Percentiles rank a stretch among this genome's conserved stretches.
Conservation (phyloP, 1,284 basidiomycete genomes). For the Sanguinoderma infundibulare region DNA sequence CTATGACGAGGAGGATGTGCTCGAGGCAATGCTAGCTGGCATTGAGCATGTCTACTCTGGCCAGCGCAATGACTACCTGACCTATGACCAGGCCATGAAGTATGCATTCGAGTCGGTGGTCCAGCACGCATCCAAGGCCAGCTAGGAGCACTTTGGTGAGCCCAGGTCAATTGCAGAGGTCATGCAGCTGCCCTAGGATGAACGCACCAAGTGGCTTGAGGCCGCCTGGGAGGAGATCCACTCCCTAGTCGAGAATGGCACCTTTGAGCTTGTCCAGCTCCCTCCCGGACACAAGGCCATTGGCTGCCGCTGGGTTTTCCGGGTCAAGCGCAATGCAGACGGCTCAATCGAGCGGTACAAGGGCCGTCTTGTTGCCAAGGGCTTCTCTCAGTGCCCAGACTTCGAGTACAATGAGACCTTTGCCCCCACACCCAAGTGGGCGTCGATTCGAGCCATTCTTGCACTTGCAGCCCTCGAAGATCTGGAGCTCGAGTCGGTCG, state of each 20-base stretch:
- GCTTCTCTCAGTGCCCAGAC: constrained; percentile 46
- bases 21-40: constrained; percentile 8
- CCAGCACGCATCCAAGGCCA: constrained; percentile 1
- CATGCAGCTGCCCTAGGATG: constrained; percentile 1
- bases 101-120: constrained; percentile 2
- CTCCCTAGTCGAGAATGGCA: constrained; percentile 25
- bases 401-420: constrained; percentile 47
- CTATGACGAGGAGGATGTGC: constrained; percentile 1
- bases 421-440: constrained; percentile 39
- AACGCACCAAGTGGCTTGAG: constrained; percentile 9
- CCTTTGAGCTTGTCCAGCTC: constrained; percentile 28
- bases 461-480: too few species aligned
- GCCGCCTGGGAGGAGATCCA: constrained; percentile 12
- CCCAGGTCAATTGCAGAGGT: background rate
- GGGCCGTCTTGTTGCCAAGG: constrained; percentile 45
- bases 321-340: constrained; percentile 40
- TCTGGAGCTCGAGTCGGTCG: too few species aligned
- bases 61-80: background rate
- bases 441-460: constrained; percentile 39
- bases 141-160: constrained; percentile 5
- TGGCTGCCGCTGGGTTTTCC: constrained; percentile 40
- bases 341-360: constrained; percentile 39
- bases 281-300: constrained; percentile 27
- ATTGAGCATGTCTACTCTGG: constrained; percentile 12
- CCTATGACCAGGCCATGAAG: background rate